Evolutionary conservation across 2,329 filamentous ascomycete genomes (phyloP), one percentile per base, ranked within the genome.

Genomic region (Coniochaeta sp.): DNA sequence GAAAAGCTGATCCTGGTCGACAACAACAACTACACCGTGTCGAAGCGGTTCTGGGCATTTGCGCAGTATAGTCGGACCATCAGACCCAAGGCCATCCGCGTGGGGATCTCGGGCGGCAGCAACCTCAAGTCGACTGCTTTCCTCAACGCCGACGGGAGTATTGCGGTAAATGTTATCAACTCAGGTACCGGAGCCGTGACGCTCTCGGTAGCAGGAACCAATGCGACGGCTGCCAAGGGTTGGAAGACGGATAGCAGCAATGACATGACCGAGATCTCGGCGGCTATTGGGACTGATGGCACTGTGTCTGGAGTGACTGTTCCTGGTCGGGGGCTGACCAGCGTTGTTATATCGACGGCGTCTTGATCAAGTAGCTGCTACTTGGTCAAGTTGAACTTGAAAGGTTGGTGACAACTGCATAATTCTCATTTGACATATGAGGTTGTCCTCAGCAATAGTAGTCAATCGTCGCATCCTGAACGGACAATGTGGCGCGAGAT

Each of bases 21-120:
- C 62, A 67, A 69, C 62, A 33, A 58, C 31, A 71, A 69, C 0
- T 68, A 69, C 62, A 70, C 68, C 58, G 69, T 72, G 6, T 67
- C 72, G 9, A 67, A 68, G 60, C 68, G 71, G 6, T 67, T 76
- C 22, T 77, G 74, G 74, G 74, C 74, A 16, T 73, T 77, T 62
- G 74, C 74, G 52, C 73, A 73, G 66, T 76, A 72, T 70, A 67
- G 65, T 24, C 70, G 75, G n/a, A 72, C 72, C 62, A 71, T 76
- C 19, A 70, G 73, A 0, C 75, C 74, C 1, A 74, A 74, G 0
- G 74, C 74, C 17, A 59, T 71, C 7, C 66, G 73, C 34, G 64
- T 76, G 24, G 68, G 64, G 17, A 67, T 67, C 3, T 64, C 67
- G 3, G 71, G 70, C 2, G 67, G 66, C n/a, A 61, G 64, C 1